Evolutionary conservation across 768 basidiomycete species (phyloP).

Genomic region (Mycena latifolia): DNA sequence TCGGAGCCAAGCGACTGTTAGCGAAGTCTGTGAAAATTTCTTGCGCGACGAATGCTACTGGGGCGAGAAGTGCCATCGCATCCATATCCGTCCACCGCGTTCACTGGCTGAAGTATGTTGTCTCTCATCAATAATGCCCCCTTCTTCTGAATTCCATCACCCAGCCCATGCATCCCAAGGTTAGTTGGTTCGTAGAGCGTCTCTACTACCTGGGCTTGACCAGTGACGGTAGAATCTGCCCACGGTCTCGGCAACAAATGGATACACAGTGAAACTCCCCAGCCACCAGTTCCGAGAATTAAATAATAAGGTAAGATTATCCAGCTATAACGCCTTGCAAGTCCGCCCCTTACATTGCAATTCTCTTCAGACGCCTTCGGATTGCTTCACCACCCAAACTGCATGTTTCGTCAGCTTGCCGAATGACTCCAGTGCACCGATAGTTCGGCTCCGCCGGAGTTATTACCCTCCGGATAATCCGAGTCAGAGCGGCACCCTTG

Average conservation of each 20-base stretch:
- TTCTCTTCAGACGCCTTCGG: constrained; percentile 7
- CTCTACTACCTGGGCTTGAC: constrained; percentile 5
- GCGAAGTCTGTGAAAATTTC: constrained; percentile 50
- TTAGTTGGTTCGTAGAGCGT: constrained; percentile 11
- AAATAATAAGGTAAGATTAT: constrained; percentile 8
- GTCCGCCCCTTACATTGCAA: background rate
- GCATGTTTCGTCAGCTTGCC: constrained; percentile 4
- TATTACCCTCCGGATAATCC: constrained; percentile 8
- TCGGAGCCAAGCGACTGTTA: constrained; percentile 7
- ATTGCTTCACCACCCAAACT: constrained; percentile 5
- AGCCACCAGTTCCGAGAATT: background rate
- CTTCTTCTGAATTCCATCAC: background rate
- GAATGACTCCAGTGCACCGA: constrained; percentile 9
- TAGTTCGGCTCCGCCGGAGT: constrained; percentile 30
- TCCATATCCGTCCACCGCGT: constrained; percentile 4
- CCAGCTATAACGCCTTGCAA: background rate
- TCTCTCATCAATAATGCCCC: background rate
- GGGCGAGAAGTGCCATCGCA: constrained; percentile 20
- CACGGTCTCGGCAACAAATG: background rate
- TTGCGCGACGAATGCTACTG: constrained; percentile 28
- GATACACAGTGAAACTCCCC: constrained; percentile 20
- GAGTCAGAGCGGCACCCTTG: constrained; percentile 18
- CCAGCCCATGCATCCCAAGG: constrained; percentile 5
- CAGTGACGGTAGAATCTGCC: background rate
- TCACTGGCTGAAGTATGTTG: constrained; percentile 2